These are phyloP conservation scores for Emericellopsis terricola DNA, from an alignment of 495 filamentous ascomycete genomes.

Conservation along the genomic window DNA sequence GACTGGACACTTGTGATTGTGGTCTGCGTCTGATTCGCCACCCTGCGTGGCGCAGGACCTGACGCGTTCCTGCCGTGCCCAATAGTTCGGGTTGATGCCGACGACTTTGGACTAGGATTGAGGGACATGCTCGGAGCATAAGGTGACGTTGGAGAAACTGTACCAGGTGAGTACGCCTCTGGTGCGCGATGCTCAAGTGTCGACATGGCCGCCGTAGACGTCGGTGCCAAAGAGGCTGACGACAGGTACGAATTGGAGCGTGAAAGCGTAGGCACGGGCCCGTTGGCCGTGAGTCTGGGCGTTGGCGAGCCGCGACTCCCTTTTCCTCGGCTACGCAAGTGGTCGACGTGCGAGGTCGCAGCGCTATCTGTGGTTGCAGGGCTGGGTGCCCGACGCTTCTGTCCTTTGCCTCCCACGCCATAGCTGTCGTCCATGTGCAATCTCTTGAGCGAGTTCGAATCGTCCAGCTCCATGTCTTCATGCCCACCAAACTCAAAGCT, in stretches of 20 bases:
- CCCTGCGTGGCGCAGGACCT: conserved; percentile 26
- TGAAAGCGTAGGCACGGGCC: conserved; percentile 27
- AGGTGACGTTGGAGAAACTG: conserved; percentile 32
- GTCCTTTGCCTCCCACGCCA: conserved; percentile 16
- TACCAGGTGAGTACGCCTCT: conserved; percentile 47
- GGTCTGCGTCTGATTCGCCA: conserved; percentile 24
- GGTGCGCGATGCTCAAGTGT: conserved; percentile 61
- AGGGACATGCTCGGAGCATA: conserved; percentile 40
- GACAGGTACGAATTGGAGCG: conserved; percentile 56
- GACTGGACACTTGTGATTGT: conserved; percentile 25
- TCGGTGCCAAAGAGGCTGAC: conserved; percentile 36
- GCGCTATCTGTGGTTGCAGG: conserved; percentile 55
- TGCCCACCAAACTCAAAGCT: conserved; percentile 18
- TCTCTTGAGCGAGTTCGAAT: conserved; percentile 35
- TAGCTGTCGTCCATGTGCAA: conserved; percentile 38
- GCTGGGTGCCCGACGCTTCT: conserved; percentile 70
- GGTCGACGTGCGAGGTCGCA: conserved; percentile 45
- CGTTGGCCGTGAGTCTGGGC: conserved; percentile 11
- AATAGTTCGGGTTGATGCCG: conserved; percentile 25
- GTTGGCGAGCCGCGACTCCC: conserved; percentile 38
- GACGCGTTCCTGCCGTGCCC: conserved; percentile 14
- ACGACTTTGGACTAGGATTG: conserved; percentile 39
- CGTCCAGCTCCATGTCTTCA: conserved; percentile 51
- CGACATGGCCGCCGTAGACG: conserved; percentile 47
- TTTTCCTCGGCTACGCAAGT: conserved; percentile 46